Conservation (phyloP, 768 basidiomycete genomes). For the Hericium coralloides region DNA sequence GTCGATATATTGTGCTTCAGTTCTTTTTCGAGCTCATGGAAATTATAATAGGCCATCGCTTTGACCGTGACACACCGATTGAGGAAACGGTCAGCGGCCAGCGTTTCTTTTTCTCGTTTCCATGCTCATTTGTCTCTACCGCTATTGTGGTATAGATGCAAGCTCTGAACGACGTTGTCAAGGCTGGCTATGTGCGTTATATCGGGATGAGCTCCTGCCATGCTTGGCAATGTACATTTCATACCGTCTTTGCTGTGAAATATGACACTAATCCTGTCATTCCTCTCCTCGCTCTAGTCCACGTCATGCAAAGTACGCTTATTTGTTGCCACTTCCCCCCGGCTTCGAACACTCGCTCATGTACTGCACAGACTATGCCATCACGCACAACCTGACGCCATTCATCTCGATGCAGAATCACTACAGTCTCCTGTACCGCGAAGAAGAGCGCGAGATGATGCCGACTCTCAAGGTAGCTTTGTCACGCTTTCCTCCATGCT, state of each 20-base stretch:
- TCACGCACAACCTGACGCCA: slow-evolving; percentile 25
- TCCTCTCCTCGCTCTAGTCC: slow-evolving; percentile 4
- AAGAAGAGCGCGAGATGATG: slow-evolving; percentile 32
- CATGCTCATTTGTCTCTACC: neutral
- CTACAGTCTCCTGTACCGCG: slow-evolving; percentile 33
- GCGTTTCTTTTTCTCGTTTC: neutral
- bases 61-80: slow-evolving; percentile 33
- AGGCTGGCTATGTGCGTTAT: slow-evolving; percentile 31
- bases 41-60: slow-evolving; percentile 25
- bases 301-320: slow-evolving; percentile 18
- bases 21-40: neutral
- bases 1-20: neutral
- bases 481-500: neutral
- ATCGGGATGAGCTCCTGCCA: slow-evolving; percentile 25
- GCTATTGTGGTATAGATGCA: slow-evolving; percentile 22
- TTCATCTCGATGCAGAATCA: slow-evolving; percentile 42
- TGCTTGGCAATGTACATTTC: slow-evolving; percentile 17
- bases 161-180: slow-evolving; percentile 34
- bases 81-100: slow-evolving; percentile 24
- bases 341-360: neutral
- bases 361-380: slow-evolving; percentile 15
- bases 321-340: neutral
- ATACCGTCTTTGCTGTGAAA: neutral
- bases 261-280: neutral
- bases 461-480: slow-evolving; percentile 19